A percentile compares a stretch with the other conserved stretches of the same genome.
Conservation (phyloP, 2,329 filamentous ascomycete genomes). For the Periconia macrospinosa region DNA sequence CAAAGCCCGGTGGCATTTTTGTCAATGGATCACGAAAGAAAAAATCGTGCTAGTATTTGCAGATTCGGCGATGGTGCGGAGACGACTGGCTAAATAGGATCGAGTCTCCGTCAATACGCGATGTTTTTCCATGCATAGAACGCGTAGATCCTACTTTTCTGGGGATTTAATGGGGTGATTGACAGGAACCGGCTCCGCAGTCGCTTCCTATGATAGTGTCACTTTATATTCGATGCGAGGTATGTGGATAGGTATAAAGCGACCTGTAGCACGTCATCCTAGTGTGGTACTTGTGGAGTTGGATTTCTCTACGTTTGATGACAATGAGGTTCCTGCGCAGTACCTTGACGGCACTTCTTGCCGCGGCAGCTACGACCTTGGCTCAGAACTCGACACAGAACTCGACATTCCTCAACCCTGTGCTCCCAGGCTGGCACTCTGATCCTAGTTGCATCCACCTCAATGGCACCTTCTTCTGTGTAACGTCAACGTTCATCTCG, state of each 20-base stretch:
- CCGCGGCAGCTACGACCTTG: neutral
- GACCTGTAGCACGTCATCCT: neutral
- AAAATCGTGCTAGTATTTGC: neutral
- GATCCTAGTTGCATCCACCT: slow-evolving; percentile 52
- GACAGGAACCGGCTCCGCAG: too few relatives aligned
- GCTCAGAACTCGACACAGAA: neutral
- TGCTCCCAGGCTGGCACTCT: slow-evolving; percentile 55
- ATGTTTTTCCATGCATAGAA: neutral
- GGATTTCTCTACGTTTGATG: neutral
- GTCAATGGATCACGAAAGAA: neutral
- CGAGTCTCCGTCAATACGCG: neutral
- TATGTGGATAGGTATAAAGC: neutral
- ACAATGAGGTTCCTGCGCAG: neutral
- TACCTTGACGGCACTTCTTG: neutral
- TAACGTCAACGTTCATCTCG: slow-evolving; percentile 55
- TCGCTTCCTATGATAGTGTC: too few relatives aligned
- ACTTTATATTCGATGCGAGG: neutral
- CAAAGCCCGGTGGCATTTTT: neutral
- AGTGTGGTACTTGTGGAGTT: neutral
- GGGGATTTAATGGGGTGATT: neutral
- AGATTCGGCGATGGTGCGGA: neutral
- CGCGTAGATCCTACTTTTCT: neutral
- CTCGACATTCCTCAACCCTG: slow-evolving; percentile 42
- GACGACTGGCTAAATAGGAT: neutral
- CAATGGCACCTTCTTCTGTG: slow-evolving; percentile 55